Evolutionary conservation across 2,329 filamentous ascomycete genomes (phyloP).

Genomic region (Colletotrichum zoysiae): DNA sequence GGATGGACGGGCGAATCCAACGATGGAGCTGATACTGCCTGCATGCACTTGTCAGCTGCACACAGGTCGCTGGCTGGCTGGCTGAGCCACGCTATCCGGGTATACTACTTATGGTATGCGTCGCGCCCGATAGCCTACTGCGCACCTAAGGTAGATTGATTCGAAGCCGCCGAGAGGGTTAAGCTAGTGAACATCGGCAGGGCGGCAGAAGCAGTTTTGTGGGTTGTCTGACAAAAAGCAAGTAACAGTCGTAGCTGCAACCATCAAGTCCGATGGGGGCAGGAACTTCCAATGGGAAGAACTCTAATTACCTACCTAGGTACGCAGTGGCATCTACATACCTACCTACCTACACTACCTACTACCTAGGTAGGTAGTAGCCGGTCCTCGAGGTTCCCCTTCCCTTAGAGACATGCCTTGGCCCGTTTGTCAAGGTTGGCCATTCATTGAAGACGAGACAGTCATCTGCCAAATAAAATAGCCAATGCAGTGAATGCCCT

Average conservation of each 20-base stretch:
- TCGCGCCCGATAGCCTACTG: neutral
- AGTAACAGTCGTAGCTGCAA: neutral
- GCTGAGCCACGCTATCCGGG: neutral
- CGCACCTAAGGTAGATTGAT: neutral
- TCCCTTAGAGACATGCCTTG: neutral
- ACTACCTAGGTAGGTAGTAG: too few relatives aligned
- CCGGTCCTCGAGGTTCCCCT: neutral
- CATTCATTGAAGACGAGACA: neutral
- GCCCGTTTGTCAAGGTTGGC: neutral
- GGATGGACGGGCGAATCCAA: neutral
- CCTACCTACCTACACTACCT: too few relatives aligned
- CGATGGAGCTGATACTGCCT: slow-evolving; percentile 4
- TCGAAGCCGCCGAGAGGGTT: neutral
- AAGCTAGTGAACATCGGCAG: neutral
- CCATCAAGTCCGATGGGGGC: neutral
- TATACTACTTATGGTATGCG: neutral
- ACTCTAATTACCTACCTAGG: neutral
- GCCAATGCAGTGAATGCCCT: neutral
- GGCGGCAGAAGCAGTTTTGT: neutral
- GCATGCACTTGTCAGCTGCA: slow-evolving; percentile 26
- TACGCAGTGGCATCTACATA: neutral
- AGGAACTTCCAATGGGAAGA: neutral
- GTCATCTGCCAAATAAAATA: neutral
- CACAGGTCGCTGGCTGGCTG: slow-evolving; percentile 4
- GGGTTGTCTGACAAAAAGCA: neutral